Evolutionary conservation across 2,329 filamentous ascomycete species (phyloP).

Genomic region (Hymenoscyphus occultus): DNA sequence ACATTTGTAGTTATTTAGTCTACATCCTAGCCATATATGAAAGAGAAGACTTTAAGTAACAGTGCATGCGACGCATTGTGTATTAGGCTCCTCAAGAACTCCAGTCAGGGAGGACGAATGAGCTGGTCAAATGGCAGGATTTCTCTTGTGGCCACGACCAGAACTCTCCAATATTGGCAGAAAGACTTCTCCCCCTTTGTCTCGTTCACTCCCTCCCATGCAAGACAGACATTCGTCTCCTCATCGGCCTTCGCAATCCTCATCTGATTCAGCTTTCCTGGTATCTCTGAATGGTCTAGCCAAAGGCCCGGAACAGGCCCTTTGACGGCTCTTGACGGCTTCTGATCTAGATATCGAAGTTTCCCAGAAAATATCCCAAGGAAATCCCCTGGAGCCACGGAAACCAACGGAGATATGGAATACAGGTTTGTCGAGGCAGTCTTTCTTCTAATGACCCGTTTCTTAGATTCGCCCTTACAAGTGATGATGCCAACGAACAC

Average conservation of each 20-base stretch:
- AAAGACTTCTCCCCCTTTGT: constrained; percentile 20
- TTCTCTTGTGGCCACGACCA: constrained; percentile 24
- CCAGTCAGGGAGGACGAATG: constrained; percentile 13
- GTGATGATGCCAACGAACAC: constrained; percentile 18
- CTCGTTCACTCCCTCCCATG: constrained; percentile 25
- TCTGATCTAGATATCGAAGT: constrained; percentile 17
- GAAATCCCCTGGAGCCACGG: constrained; percentile 18
- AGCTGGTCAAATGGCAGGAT: constrained; percentile 24
- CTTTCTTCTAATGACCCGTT: constrained; percentile 15
- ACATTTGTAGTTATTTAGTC: too few species aligned
- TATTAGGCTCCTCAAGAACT: neutral
- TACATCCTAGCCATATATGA: too few species aligned
- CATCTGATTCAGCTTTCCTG: constrained; percentile 23
- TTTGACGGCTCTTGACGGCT: constrained; percentile 15
- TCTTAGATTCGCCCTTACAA: constrained; percentile 18
- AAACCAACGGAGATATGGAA: constrained; percentile 11
- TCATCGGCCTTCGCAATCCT: constrained; percentile 20
- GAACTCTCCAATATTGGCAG: constrained; percentile 21
- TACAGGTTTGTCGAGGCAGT: constrained; percentile 17
- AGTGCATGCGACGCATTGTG: too few species aligned
- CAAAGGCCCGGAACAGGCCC: constrained; percentile 20
- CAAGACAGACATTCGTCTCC: constrained; percentile 24
- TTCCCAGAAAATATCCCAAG: constrained; percentile 16
- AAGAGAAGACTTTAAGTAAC: too few species aligned
- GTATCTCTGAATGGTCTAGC: constrained; percentile 21